phyloP scores from a whole-genome alignment of 1,284 basidiomycete genomes.

The Tilletia indica region DNA sequence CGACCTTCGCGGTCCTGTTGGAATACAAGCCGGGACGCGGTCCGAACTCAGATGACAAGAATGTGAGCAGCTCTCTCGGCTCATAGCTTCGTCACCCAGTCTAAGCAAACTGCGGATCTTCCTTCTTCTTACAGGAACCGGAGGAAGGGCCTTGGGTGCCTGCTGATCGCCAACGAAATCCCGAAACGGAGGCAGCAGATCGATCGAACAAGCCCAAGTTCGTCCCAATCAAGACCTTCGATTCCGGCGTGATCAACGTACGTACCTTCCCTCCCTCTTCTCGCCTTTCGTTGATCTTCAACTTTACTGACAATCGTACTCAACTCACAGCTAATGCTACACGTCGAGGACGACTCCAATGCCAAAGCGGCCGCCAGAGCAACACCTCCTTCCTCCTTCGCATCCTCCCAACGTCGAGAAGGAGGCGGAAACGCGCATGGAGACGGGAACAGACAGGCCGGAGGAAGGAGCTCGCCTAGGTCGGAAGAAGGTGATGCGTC shows the following conservation, averaged over 20 bases:
- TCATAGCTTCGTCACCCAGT: too few relatives aligned
- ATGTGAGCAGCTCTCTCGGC: neutral
- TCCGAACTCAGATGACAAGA: slow-evolving; percentile 7
- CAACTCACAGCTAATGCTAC: neutral
- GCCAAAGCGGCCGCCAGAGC: neutral
- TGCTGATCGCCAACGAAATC: neutral
- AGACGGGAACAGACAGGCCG: neutral
- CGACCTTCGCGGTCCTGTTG: neutral
- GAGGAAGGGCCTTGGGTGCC: slow-evolving; percentile 8
- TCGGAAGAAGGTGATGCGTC: neutral
- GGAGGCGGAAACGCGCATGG: neutral
- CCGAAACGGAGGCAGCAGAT: neutral
- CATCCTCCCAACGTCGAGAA: neutral
- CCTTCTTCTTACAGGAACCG: neutral
- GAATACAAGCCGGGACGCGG: slow-evolving; percentile 6
- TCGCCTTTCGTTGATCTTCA: neutral
- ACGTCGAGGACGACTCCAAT: slow-evolving; percentile 4
- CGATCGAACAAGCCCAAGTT: neutral
- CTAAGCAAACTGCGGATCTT: too few relatives aligned
- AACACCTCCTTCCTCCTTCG: neutral
- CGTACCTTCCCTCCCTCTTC: neutral
- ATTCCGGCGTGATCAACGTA: slow-evolving; percentile 18
- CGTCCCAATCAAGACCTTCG: slow-evolving; percentile 10
- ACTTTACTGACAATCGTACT: neutral
- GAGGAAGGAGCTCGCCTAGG: neutral